These are phyloP conservation scores for Cubamyces sp. DNA, from an alignment of 768 basidiomycete genomes.

Conservation along the genomic window DNA sequence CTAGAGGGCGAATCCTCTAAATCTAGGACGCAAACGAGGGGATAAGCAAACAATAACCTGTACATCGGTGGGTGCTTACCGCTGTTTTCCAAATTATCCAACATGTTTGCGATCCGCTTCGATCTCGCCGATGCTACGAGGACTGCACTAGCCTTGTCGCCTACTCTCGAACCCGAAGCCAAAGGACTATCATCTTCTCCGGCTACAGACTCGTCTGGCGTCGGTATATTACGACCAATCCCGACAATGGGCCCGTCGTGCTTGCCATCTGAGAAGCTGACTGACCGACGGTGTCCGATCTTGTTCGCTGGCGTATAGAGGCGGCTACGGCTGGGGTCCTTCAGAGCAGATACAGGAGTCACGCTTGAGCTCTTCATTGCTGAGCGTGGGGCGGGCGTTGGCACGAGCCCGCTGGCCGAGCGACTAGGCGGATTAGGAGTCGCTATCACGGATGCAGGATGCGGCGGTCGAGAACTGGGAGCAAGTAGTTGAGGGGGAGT, in stretches of 20 bases:
- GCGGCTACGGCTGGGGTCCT: conserved; percentile 50
- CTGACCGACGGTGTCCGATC: conserved; percentile 70
- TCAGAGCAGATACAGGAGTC: conserved; percentile 63
- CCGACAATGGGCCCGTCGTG: conserved; percentile 87
- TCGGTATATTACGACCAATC: conserved; percentile 45
- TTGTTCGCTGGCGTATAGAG: conserved; percentile 59
- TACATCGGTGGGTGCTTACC: conserved; percentile 47
- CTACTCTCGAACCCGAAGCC: conserved; percentile 21
- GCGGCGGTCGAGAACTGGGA: conserved; percentile 5
- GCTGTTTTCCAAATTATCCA: conserved; percentile 71
- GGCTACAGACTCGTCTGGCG: conserved; percentile 37
- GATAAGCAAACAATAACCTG: not conserved
- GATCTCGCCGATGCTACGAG: conserved; percentile 68
- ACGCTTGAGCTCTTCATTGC: conserved; percentile 47
- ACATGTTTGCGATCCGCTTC: conserved; percentile 80
- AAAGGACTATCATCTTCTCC: conserved; percentile 31
- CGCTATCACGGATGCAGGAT: not conserved
- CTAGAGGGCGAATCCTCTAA: conserved; percentile 59
- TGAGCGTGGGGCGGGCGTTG: conserved; percentile 43
- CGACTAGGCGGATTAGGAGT: conserved; percentile 24
- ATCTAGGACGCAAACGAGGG: conserved; percentile 21
- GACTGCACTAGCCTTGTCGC: conserved; percentile 24
- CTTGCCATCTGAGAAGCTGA: conserved; percentile 97
- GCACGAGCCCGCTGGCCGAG: conserved; percentile 24
- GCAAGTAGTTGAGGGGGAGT: conserved; percentile 30